Evolutionary conservation across 495 filamentous ascomycete species (phyloP), one percentile per base, ranked within the genome.

Genomic region (Aspergillus bridgeri): DNA sequence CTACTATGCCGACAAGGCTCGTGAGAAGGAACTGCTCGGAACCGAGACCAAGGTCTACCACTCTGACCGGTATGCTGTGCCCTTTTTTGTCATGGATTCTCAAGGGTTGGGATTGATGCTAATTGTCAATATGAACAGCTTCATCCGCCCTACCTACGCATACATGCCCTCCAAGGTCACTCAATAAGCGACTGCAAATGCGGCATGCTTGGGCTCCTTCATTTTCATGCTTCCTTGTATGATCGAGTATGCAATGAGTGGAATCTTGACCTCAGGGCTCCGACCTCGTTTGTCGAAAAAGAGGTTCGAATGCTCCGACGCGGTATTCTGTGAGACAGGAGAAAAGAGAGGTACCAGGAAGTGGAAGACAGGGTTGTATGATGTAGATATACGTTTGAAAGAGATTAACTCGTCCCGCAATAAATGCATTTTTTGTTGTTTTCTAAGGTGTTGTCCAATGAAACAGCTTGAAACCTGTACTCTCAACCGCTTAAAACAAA

Each of bases 21-120:
- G 94, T 45, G 95, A 97, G 82, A 90, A 90, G 83, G 86, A 90
- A 75, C 78, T 98, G 53, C 65, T 97, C 62, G 93, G 93, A 25
- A 81, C 83, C 61, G 89, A 93, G 73, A 80, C 79, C 22, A 85
- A 83, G 66, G 82, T 94, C 29, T 98, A 98, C 73, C 84, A 98
- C 78, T 86, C 85, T 58, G 91, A 96, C 64, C 78, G 88, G 92
- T 96, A 80, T 46, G 91, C 80, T 51, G 44, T 29, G 18, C 3
- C 20, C 5, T 7, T 33, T 15, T 24, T 11, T 47, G 17, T 5
- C 21, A n/a, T 46, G 3, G 17, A 47, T 47, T 45, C 3, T 20
- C n/a, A 9, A 23, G 15, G 19, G 23, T n/a, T 49, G n/a, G n/a
- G 17, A 27, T 24, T 25, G 20, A 48, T 61, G 21, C 64, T 60